Conservation (phyloP, 805 yeast species). For the Starmera caribaea region DNA sequence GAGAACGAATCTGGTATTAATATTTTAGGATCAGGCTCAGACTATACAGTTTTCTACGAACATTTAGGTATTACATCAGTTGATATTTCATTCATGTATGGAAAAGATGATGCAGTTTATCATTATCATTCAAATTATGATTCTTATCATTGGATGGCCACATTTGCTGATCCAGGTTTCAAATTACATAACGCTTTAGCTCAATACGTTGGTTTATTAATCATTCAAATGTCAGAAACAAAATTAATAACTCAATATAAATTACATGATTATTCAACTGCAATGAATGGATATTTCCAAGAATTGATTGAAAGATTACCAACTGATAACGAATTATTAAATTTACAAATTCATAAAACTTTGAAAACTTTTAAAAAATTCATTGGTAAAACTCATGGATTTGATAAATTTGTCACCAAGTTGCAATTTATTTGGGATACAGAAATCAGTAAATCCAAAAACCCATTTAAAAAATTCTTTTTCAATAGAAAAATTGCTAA, state of each 20-base stretch:
- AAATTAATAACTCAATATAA: conserved; percentile 33
- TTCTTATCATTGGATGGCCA: conserved; percentile 61
- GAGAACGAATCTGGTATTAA: conserved; percentile 23
- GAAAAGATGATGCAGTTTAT: conserved; percentile 45
- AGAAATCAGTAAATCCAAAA: conserved; percentile 17
- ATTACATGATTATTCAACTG: conserved; percentile 27
- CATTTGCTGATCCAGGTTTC: conserved; percentile 54
- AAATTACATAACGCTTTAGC: conserved; percentile 47
- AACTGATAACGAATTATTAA: conserved; percentile 7
- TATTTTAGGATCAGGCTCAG: conserved; percentile 63
- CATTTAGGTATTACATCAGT: conserved; percentile 51
- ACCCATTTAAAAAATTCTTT: conserved; percentile 22
- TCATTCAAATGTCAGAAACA: conserved; percentile 38
- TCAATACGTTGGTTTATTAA: conserved; percentile 40
- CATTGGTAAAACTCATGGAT: conserved; percentile 11
- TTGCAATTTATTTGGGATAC: conserved; percentile 21
- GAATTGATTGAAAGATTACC: conserved; percentile 29
- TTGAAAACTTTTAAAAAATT: conserved; percentile 18
- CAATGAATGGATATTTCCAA: conserved; percentile 27
- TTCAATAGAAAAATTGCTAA: conserved; percentile 16
- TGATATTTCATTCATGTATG: conserved; percentile 45
- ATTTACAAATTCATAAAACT: conserved; percentile 18
- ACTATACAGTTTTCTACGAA: conserved; percentile 51
- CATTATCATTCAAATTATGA: conserved; percentile 74
- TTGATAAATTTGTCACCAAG: conserved; percentile 15